A percentile compares a stretch with the other conserved stretches of the same genome.
These are phyloP conservation scores for Scortechinia acanthostroma DNA, from an alignment of 2,329 filamentous ascomycete genomes.

Conservation along the genomic window DNA sequence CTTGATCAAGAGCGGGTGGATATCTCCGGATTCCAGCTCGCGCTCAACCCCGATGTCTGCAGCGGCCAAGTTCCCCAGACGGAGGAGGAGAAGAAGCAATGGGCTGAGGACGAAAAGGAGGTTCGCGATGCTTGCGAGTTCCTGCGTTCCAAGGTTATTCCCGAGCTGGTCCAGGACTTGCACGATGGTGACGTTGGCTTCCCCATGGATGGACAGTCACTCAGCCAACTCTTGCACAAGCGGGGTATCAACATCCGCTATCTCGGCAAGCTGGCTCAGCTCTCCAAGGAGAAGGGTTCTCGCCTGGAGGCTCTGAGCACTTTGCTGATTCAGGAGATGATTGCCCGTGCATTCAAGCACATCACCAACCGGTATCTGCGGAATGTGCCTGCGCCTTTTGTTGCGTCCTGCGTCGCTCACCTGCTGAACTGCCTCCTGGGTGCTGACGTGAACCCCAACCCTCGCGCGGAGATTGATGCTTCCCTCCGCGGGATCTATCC, in stretches of 20 bases:
- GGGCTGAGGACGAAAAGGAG: slow-evolving; percentile 77
- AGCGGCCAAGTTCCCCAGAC: slow-evolving; percentile 86
- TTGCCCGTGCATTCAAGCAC: slow-evolving; percentile 94
- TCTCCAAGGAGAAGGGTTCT: slow-evolving; percentile 59
- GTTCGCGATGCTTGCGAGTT: slow-evolving; percentile 78
- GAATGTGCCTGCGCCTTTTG: slow-evolving; percentile 71
- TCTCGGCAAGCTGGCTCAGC: slow-evolving; percentile 73
- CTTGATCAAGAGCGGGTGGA: slow-evolving; percentile 68
- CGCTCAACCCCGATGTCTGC: slow-evolving; percentile 91
- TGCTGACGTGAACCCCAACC: slow-evolving; percentile 66
- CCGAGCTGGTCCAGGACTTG: slow-evolving; percentile 79
- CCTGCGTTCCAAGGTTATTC: slow-evolving; percentile 71
- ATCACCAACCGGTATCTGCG: slow-evolving; percentile 73
- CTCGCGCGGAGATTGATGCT: slow-evolving; percentile 70
- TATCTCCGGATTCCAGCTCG: slow-evolving; percentile 75
- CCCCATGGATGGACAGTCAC: slow-evolving; percentile 93
- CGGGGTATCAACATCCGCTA: slow-evolving; percentile 96
- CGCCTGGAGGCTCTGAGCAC: slow-evolving; percentile 72
- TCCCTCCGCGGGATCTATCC: slow-evolving; percentile 70
- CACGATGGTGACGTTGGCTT: slow-evolving; percentile 91
- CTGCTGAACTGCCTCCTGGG: slow-evolving; percentile 91
- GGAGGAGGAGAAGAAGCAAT: slow-evolving; percentile 78
- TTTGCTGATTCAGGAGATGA: slow-evolving; percentile 83
- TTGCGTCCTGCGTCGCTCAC: slow-evolving; percentile 74
- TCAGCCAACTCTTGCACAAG: slow-evolving; percentile 85